phyloP scores from a whole-genome alignment of 2,329 filamentous ascomycete species.

The Aspergillus sp. region DNA sequence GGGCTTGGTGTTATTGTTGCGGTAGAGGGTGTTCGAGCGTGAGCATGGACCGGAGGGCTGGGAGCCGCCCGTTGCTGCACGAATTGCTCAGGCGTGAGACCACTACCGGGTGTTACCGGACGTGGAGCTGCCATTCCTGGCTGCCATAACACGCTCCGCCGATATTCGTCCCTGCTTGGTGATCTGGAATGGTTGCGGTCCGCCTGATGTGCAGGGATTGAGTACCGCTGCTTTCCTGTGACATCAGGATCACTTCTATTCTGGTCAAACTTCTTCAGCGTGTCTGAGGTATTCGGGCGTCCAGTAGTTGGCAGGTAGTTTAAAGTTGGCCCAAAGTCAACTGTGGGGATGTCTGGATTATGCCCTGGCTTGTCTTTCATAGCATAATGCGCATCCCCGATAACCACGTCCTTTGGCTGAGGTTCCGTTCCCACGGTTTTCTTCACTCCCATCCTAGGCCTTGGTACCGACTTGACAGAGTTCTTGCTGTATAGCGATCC shows the following conservation, averaged over 20 bases:
- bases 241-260: slow-evolving; percentile 33
- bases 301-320: slow-evolving; percentile 60
- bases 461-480: slow-evolving; percentile 45
- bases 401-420: slow-evolving; percentile 43
- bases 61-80: slow-evolving; percentile 73
- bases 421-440: slow-evolving; percentile 68
- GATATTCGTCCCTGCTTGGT: slow-evolving; percentile 51
- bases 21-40: slow-evolving; percentile 60
- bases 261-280: slow-evolving; percentile 42
- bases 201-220: slow-evolving; percentile 22
- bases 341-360: slow-evolving; percentile 63
- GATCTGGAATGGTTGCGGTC: slow-evolving; percentile 39
- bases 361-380: slow-evolving; percentile 31
- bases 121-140: slow-evolving; percentile 60
- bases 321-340: slow-evolving; percentile 85
- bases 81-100: slow-evolving; percentile 78
- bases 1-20: slow-evolving; percentile 40
- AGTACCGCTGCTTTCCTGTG: slow-evolving; percentile 29
- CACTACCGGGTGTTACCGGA: slow-evolving; percentile 48
- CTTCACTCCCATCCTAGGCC: slow-evolving; percentile 74
- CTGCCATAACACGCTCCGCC: slow-evolving; percentile 75
- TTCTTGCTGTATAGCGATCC: slow-evolving; percentile 50
- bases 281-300: slow-evolving; percentile 57
- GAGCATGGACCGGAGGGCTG: slow-evolving; percentile 57
- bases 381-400: slow-evolving; percentile 48